Evolutionary conservation across 345 rosid genomes (phyloP), one percentile per base, ranked within the genome.

Genomic region (Linum trigynum): DNA sequence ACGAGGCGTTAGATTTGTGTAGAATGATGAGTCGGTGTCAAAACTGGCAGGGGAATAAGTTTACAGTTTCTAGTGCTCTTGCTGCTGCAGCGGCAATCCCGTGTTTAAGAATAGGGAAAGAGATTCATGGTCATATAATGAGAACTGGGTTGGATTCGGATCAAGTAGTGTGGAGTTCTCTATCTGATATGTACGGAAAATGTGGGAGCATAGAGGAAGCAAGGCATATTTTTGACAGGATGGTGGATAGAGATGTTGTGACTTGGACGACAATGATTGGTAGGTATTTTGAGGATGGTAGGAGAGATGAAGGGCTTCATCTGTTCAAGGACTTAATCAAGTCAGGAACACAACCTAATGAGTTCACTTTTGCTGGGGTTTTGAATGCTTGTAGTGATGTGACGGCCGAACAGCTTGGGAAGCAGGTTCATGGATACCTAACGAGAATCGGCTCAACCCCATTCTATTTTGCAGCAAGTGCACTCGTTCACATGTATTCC

Each of bases 261-360:
- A 59, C 96, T 3, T 92, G 98, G 96, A 87, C 98, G 11, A 81
- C 86, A 3, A 89, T 89, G 96, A 89, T 86, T 12, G 91, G 84
- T 73, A 77, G 84, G 45, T 92, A 83, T 77, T 87, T 92, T 51
- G 82, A 77, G 70, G 84, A 80, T 5, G 85, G 86, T 11, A 83
- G 81, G 76, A 75, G 70, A 67, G 80, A 72, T 70, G 86, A 84
- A 68, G 98, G 95, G 59, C 89, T 87, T 70, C 57, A 65, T 41
- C 72, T 92, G 76, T 92, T 92, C 39, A 68, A 73, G 0, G 79
- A 81, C 32, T 66, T 89, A 70, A 53, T 83, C 64, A 66, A 75
- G 70, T 89, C 96, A n/a, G 72, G 76, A 45, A 63, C 72, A 43
- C 82, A 75, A 66, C 96, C 96, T 5, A 92, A 89, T 38, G 95